Conservation (phyloP, 345 rosid species). For the Eutrema heterophyllum region DNA sequence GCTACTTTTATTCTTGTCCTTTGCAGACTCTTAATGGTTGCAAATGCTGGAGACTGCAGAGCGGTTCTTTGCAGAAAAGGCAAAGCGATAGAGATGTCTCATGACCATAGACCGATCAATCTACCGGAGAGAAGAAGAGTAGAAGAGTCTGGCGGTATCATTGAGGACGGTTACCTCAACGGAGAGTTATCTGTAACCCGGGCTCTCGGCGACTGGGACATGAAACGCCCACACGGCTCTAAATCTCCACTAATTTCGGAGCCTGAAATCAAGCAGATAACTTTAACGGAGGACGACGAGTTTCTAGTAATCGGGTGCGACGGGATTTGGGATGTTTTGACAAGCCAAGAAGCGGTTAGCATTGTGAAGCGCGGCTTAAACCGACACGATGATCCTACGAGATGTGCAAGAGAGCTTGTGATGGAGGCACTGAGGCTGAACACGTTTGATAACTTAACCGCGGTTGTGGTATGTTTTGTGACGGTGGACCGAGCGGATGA, state of each 20-base stretch:
- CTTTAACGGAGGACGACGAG: slow-evolving; percentile 75
- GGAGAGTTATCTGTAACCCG: slow-evolving; percentile 63
- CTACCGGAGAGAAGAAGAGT: slow-evolving; percentile 63
- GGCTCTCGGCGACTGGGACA: slow-evolving; percentile 88
- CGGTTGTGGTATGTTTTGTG: slow-evolving; percentile 63
- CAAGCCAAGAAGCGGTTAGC: slow-evolving; percentile 79
- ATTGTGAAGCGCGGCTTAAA: slow-evolving; percentile 55
- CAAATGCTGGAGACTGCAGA: slow-evolving; percentile 37
- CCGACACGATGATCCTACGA: slow-evolving; percentile 64
- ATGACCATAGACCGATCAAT: slow-evolving; percentile 64
- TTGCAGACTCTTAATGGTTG: slow-evolving; percentile 54
- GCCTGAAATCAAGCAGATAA: slow-evolving; percentile 60
- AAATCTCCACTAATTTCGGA: slow-evolving; percentile 69
- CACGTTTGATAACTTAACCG: slow-evolving; percentile 76
- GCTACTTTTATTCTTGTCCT: neutral
- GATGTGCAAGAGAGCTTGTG: slow-evolving; percentile 72
- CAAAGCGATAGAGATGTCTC: slow-evolving; percentile 33
- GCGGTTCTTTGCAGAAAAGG: slow-evolving; percentile 35
- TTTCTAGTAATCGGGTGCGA: slow-evolving; percentile 87
- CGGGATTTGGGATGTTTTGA: slow-evolving; percentile 90
- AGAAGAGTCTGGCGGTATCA: slow-evolving; percentile 43
- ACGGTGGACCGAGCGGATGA: slow-evolving; percentile 38
- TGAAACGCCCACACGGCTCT: slow-evolving; percentile 60
- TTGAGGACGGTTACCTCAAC: slow-evolving; percentile 38
- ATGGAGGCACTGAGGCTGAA: slow-evolving; percentile 60